Base-by-base conservation (phyloP, 257 asterid species). In the Anisodus tanguticus region DNA sequence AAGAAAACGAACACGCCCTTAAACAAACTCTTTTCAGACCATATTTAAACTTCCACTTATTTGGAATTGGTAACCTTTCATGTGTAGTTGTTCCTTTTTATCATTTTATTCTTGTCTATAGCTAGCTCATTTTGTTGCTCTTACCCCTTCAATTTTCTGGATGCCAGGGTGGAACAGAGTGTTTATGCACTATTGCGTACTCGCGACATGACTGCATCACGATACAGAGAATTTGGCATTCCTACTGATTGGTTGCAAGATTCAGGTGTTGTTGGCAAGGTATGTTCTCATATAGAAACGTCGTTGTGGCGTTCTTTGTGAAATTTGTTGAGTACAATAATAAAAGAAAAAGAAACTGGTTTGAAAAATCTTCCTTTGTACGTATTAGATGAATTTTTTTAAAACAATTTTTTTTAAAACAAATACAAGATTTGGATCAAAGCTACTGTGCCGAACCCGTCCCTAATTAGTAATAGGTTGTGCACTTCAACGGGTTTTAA, bases 191-290 rank as follows among this genome's bases (percentile, higher is more conserved):
- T 94, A 54, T 51, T 97, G 86, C 94, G 98, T 41, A 95, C 98
- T 53, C 90, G 99, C 1, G 99, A 97, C 80, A 95, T 97, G 98
- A 94, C 98, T 49, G 87, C 92, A 45, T 95, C 99, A 17, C 91
- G 98, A 53, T 95, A 97, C 87, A 95, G 85, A 86, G 99, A 94
- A 83, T 95, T 95, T 66, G 98, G 98, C 43, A 93, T 97, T 86
- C 98, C 99, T 0, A 90, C 91, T 55, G 91, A 97, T 81, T 97
- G 99, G 99, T 92, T 97, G 74, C 94, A 87, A 31, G 99, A 97
- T 87, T 88, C 98, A 15, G 98, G 98, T 82, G 91, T 95, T 60
- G 97, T 97, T 72, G 99, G 98, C 88, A 95, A 95, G 98, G 98
- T 95, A 90, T 35, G 71, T 82, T 80, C 86, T 87, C 57, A 12